These are phyloP conservation scores for Neolentinus lepideus DNA, from an alignment of 1,284 basidiomycete species.

Conservation along the genomic window DNA sequence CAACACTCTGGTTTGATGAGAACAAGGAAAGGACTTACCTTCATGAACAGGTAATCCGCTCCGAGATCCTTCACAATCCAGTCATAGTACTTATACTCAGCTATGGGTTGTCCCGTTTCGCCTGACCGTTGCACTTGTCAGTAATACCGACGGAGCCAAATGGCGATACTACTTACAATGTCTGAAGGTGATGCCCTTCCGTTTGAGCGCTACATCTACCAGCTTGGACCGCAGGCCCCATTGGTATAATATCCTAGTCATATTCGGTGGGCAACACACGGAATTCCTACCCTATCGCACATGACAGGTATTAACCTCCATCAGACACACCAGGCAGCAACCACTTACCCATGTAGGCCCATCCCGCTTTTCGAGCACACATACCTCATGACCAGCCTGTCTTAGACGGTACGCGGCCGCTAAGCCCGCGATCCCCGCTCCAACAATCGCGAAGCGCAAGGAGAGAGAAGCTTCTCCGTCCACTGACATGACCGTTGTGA, in stretches of 20 bases:
- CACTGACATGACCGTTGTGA: not conserved
- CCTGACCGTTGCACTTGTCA: slow-evolving; percentile 15
- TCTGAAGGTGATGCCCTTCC: not conserved
- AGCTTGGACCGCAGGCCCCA: slow-evolving; percentile 45
- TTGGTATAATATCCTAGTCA: slow-evolving; percentile 45
- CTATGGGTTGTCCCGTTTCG: slow-evolving; percentile 26
- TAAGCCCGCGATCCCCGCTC: not conserved
- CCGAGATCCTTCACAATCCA: slow-evolving; percentile 28
- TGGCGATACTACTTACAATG: not conserved
- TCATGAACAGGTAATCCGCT: slow-evolving; percentile 28
- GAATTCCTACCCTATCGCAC: not conserved
- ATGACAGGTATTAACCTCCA: not conserved
- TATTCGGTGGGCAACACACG: slow-evolving; percentile 40
- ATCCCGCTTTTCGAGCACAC: not conserved
- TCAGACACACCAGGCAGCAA: not conserved
- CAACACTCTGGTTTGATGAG: not conserved
- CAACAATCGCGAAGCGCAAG: not conserved
- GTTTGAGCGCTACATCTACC: not conserved
- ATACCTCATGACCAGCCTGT: not conserved
- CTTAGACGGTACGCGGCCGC: not conserved
- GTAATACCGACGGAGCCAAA: not conserved
- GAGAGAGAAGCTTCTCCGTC: not conserved
- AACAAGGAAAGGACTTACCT: slow-evolving; percentile 16
- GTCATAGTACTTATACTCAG: slow-evolving; percentile 26
- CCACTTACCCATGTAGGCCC: not conserved